Base-by-base conservation (phyloP, 2,329 filamentous ascomycete genomes). In the Verticillium nubilum region DNA sequence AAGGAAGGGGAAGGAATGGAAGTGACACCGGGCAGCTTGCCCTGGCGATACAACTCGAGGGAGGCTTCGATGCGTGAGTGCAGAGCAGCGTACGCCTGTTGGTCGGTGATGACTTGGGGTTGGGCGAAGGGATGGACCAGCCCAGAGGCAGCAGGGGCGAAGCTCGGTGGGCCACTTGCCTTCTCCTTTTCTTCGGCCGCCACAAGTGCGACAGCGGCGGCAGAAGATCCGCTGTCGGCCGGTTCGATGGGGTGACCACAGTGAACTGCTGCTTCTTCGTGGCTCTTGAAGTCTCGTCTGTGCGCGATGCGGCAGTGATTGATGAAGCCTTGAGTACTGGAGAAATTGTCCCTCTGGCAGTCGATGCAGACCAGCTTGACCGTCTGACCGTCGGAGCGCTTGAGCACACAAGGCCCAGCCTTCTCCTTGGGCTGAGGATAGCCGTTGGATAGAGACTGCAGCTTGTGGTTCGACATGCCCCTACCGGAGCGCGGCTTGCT, bases 301-400 rank as follows among this genome's bases (percentile, higher is more conserved):
- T 99, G 95, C 27, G 93, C 92, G 67, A 99, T 98, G 60, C 95
- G 92, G 72, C 94, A 98, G 72, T 99, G 95, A 70, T 99, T 99
- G 77, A 99, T 95, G 76, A 98, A 98, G n/a, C 95, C 95, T 74
- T 98, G 95, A 0, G 93, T 96, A 76, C 93, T 98, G 59, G 90
- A 93, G 70, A 98, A 98, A 73, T 97, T 91, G 72, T 92, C 91
- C 64, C 94, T 85, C 56, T 92, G 83, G 74, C 95, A 98, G 72
- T 95, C 90, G 61, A 90, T 76, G 78, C 95, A 99, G 63, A 96
- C 89, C 55, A 98, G 83, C 75, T 96, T 96, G 64, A 98, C 94
- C 64, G 88, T 87, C 69, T 91, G 83, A 59, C 91, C 91, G 74
- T 98, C 93, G 58, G 89, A 88, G 67, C 92, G 89, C 75, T 92